Evolutionary conservation across 345 rosid species (phyloP).

Genomic region (Brassica napus): DNA sequence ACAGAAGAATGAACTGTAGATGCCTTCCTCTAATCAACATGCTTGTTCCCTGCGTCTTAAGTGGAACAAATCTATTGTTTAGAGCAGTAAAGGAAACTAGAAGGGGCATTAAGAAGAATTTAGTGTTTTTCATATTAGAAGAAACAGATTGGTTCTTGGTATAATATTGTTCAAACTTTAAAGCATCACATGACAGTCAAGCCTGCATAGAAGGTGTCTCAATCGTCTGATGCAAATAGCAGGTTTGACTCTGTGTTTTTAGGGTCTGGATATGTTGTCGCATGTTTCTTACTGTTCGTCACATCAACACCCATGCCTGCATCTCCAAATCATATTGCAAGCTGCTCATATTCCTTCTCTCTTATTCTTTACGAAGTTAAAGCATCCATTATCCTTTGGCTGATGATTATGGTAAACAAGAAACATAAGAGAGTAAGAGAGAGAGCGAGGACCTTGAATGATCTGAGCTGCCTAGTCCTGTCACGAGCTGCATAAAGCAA

Average conservation of each 20-base stretch:
- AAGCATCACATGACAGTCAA: constrained; percentile 5
- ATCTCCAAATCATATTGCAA: constrained; percentile 59
- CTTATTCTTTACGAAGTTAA: too few relatives aligned
- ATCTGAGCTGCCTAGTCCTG: constrained; percentile 49
- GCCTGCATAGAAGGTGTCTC: neutral
- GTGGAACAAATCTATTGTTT: constrained; percentile 1
- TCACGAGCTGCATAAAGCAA: constrained; percentile 53
- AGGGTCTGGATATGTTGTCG: constrained; percentile 15
- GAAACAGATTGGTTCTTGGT: neutral
- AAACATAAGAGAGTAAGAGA: too few relatives aligned
- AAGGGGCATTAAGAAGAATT: neutral
- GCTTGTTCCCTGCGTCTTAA: neutral
- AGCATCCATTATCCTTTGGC: too few relatives aligned
- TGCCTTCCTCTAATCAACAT: too few relatives aligned
- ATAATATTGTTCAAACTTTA: neutral
- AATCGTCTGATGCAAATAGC: constrained; percentile 33
- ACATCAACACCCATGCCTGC: constrained; percentile 43
- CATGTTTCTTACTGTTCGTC: constrained; percentile 23
- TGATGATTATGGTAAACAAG: too few relatives aligned
- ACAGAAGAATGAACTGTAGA: too few relatives aligned
- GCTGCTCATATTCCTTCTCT: too few relatives aligned
- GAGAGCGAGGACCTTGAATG: constrained; percentile 57
- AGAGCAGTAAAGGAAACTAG: constrained; percentile 3
- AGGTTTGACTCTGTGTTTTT: constrained; percentile 32
- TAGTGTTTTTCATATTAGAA: neutral